Evolutionary conservation across 2,329 filamentous ascomycete species (phyloP).

Genomic region (Xylariaceae sp.): DNA sequence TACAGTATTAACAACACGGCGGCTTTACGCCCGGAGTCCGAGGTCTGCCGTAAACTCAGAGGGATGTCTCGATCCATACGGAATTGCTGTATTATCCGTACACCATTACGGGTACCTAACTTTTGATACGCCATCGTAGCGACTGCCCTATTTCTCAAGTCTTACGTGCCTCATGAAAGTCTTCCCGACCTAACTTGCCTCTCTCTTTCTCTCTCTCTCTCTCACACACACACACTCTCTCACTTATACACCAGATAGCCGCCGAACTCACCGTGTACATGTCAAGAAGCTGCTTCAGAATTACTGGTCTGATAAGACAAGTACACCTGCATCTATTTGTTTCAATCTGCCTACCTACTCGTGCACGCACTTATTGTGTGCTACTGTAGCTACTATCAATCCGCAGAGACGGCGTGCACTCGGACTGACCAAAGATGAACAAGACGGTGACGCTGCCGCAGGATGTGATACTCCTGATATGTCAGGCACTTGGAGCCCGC

Average conservation of each 20-base stretch:
- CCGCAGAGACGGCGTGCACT: no score
- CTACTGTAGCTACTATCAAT: no score
- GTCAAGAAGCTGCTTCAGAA: no score
- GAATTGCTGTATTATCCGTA: not conserved
- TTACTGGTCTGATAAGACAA: no score
- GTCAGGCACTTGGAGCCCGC: slow-evolving; percentile 50
- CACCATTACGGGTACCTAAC: not conserved
- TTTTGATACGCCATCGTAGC: not conserved
- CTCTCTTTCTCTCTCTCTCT: not conserved
- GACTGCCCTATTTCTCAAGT: not conserved
- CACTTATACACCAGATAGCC: not conserved
- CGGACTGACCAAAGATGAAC: slow-evolving; percentile 13
- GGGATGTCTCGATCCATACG: not conserved
- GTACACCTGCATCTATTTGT: no score
- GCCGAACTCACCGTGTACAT: no score
- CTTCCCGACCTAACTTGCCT: no score
- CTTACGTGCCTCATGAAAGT: not conserved
- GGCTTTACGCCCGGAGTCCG: not conserved
- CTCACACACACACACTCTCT: not conserved
- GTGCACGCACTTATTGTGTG: no score
- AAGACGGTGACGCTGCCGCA: slow-evolving; percentile 40
- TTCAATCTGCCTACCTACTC: no score
- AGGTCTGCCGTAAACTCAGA: not conserved
- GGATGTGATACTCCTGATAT: slow-evolving; percentile 58
- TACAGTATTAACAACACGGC: not conserved